Percentiles rank a stretch among this genome's conserved stretches.
Evolutionary conservation across 1,139 yeast species (phyloP).

Genomic region (Pichiaceae sp.): DNA sequence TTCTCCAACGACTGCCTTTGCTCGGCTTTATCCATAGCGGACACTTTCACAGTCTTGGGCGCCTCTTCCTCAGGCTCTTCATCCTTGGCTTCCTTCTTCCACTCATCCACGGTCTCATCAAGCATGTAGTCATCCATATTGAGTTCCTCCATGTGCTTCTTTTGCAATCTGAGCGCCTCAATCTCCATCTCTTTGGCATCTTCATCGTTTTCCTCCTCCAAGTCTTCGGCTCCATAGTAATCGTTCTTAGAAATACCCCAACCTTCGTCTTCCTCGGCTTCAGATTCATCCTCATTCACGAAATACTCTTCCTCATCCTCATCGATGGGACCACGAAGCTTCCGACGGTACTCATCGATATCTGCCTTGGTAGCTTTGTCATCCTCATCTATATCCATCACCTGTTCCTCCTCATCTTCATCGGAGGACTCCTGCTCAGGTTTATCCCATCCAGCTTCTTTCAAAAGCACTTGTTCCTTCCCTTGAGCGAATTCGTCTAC

Average conservation of each 20-base stretch:
- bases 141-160: constrained; percentile 72
- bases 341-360: constrained; percentile 21
- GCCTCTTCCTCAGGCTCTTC: constrained; percentile 23
- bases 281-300: constrained; percentile 24
- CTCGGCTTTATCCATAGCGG: constrained; percentile 34
- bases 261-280: constrained; percentile 44
- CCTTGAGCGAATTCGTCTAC: constrained; percentile 67
- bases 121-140: constrained; percentile 78
- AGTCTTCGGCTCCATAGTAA: constrained; percentile 74
- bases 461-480: constrained; percentile 52
- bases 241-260: constrained; percentile 77
- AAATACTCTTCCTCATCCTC: constrained; percentile 28
- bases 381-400: constrained; percentile 17
- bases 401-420: constrained; percentile 28
- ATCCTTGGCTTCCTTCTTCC: constrained; percentile 39
- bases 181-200: constrained; percentile 73
- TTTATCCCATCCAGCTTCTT: constrained; percentile 39
- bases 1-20: constrained; percentile 41
- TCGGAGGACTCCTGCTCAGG: constrained; percentile 2
- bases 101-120: constrained; percentile 71
- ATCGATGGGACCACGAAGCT: constrained; percentile 24
- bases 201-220: constrained; percentile 58
- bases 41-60: constrained; percentile 21
- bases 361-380: constrained; percentile 25
- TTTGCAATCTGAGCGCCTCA: constrained; percentile 85